Evolutionary conservation across 2,329 filamentous ascomycete species (phyloP), one percentile per base, ranked within the genome.

Genomic region (Fusarium siculi): DNA sequence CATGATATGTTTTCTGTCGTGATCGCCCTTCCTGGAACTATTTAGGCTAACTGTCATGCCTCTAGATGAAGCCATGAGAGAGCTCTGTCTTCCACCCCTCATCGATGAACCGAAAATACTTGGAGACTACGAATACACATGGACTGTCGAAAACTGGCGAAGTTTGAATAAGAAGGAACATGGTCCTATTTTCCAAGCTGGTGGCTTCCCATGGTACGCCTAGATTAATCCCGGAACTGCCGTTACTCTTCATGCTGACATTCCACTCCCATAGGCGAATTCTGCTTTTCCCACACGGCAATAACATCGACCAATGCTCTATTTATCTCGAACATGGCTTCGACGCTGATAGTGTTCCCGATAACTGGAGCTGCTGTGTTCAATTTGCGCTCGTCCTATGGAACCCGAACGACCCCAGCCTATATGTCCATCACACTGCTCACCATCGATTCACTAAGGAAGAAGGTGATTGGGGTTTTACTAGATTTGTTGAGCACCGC

Each of bases 391-490:
- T 99, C 54, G 96, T 98, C 9, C 86, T 99, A 61, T 98, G 94
- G 92, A 99, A 98, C 82, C 92, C 93, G 50, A 94, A 96, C 79
- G 94, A 98, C 77, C 96, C 96, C n/a, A 91, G 91, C 71, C 89
- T 98, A 76, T 94, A 93, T 81, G 87, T 88, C 56, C 93, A 97
- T 77, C 91, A 94, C 85, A 89, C 86, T 47, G 96, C 96, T n/a
- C 94, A 95, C 76, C 96, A 99, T 81, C 93, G 96, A 66, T 99
- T 98, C 82, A 98, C 95, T 8, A 93, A 93, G 72, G 96, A 98
- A 47, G 96, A 99, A 82, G 95, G 94, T 30, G 96, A 99, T 79
- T 99, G 96, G 96, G 96, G 96, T 3, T 99, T 99, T 81, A 99
- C 96, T n/a, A 88, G 96, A 63, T 99, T 98, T 80, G 91, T 95